phyloP scores from a whole-genome alignment of 352 stramenopile species.

The Blastocystis sp. region DNA sequence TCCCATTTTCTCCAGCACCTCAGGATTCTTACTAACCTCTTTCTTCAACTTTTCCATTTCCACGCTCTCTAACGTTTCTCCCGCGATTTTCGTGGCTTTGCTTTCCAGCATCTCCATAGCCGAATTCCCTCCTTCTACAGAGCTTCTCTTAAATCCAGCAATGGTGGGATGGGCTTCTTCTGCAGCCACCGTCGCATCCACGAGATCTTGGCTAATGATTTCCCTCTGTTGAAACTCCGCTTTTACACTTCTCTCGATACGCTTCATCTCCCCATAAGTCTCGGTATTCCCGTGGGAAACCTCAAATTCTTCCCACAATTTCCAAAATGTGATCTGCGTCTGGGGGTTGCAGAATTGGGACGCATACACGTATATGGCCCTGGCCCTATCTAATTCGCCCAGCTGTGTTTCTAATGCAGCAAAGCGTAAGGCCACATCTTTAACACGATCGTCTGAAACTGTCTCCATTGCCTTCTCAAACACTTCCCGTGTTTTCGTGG shows the following conservation, averaged over 20 bases:
- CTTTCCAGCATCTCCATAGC: constrained; percentile 1
- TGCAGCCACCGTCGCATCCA: not conserved
- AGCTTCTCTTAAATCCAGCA: constrained; percentile 10
- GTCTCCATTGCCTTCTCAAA: constrained; percentile 89
- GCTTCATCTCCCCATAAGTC: constrained; percentile 96
- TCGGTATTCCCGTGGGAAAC: constrained; percentile 87
- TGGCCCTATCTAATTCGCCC: constrained; percentile 89
- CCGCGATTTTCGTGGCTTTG: constrained; percentile 1
- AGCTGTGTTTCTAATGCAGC: constrained; percentile 89
- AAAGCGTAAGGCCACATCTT: constrained; percentile 88
- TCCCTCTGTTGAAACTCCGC: constrained; percentile 81
- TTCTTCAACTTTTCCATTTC: constrained; percentile 40
- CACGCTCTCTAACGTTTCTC: not conserved
- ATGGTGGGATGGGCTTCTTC: constrained; percentile 40
- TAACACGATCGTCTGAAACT: constrained; percentile 82
- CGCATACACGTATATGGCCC: constrained; percentile 87
- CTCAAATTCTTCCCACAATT: constrained; percentile 88
- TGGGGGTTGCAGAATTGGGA: constrained; percentile 92
- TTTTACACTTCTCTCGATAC: constrained; percentile 90
- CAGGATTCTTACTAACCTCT: not conserved
- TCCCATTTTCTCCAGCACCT: constrained; percentile 26
- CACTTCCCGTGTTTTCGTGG: constrained; percentile 88
- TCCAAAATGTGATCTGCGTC: constrained; percentile 89
- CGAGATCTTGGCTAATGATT: constrained; percentile 21
- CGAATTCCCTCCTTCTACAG: constrained; percentile 16